phyloP scores from a whole-genome alignment of 106 monocot species.

The Dactylorhiza incarnata region DNA sequence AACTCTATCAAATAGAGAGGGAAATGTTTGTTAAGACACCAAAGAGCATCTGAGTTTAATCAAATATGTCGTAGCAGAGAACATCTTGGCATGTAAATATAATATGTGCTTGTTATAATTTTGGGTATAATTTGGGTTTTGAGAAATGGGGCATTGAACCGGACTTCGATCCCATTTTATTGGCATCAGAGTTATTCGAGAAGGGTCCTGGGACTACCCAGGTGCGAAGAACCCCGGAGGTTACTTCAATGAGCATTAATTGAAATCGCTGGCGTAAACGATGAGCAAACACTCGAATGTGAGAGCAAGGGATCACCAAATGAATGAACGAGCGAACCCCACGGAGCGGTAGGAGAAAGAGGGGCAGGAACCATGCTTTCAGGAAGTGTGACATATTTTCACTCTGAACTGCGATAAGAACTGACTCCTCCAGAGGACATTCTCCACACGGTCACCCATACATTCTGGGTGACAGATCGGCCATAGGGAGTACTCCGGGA shows the following conservation, averaged over 20 bases:
- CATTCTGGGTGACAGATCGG: conserved; percentile 14
- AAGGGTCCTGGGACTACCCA: too few relatives aligned
- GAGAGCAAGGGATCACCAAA: conserved; percentile 34
- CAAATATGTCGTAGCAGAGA: background rate
- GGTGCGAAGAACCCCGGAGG: too few relatives aligned
- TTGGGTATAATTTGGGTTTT: too few relatives aligned
- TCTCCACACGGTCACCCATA: conserved; percentile 14
- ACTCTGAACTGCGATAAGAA: conserved; percentile 6
- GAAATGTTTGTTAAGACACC: background rate
- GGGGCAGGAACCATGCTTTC: conserved; percentile 4
- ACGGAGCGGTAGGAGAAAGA: conserved; percentile 8
- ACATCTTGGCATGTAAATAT: background rate
- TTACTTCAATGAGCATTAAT: too few relatives aligned
- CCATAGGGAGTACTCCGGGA: background rate
- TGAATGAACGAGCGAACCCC: conserved; percentile 13
- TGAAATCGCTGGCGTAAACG: conserved; percentile 16
- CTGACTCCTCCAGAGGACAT: conserved; percentile 10
- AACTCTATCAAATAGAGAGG: conserved; percentile 25
- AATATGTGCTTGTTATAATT: too few relatives aligned
- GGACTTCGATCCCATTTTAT: too few relatives aligned
- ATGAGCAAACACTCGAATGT: conserved; percentile 30
- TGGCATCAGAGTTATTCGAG: too few relatives aligned
- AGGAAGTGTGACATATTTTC: background rate
- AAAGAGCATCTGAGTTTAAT: too few relatives aligned
- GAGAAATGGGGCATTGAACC: too few relatives aligned